Conservation (phyloP, 2,329 filamentous ascomycete species). For the Dactylellina haptotyla region DNA sequence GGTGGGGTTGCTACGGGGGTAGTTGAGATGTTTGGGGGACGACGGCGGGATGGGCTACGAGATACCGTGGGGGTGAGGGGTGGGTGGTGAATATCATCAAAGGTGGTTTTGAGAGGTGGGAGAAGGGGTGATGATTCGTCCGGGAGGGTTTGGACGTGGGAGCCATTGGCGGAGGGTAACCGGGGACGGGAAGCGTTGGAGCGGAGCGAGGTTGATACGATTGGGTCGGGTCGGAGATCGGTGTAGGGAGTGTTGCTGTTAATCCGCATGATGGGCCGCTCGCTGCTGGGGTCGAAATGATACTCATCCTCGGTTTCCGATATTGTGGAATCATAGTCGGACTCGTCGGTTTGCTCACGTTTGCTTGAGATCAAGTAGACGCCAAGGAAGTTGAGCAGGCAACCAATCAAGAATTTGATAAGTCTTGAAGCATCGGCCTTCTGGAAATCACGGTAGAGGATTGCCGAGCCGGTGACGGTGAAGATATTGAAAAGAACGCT, state of each 20-base stretch:
- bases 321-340: constrained; percentile 66
- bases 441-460: constrained; percentile 95
- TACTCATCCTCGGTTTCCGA: constrained; percentile 50
- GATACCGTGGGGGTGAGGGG: constrained; percentile 35
- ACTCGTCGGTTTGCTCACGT: constrained; percentile 69
- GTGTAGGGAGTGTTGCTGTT: constrained; percentile 21
- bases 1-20: constrained; percentile 39
- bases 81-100: constrained; percentile 29
- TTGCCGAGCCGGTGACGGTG: constrained; percentile 91
- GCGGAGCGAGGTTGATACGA: constrained; percentile 16
- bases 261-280: constrained; percentile 32
- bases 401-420: constrained; percentile 87
- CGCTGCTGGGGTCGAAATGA: constrained; percentile 24
- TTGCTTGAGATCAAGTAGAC: constrained; percentile 98
- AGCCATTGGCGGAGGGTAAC: constrained; percentile 4
- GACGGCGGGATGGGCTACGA: constrained; percentile 42
- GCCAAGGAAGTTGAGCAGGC: constrained; percentile 89
- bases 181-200: constrained; percentile 25
- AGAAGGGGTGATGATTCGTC: constrained; percentile 43
- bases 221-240: constrained; percentile 15
- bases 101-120: constrained; percentile 35
- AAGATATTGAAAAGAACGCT: constrained; percentile 89
- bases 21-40: constrained; percentile 24
- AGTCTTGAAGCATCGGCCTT: constrained; percentile 78
- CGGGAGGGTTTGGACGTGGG: constrained; percentile 23